phyloP scores from a whole-genome alignment of 768 basidiomycete genomes.

The Lactarius tabidus region DNA sequence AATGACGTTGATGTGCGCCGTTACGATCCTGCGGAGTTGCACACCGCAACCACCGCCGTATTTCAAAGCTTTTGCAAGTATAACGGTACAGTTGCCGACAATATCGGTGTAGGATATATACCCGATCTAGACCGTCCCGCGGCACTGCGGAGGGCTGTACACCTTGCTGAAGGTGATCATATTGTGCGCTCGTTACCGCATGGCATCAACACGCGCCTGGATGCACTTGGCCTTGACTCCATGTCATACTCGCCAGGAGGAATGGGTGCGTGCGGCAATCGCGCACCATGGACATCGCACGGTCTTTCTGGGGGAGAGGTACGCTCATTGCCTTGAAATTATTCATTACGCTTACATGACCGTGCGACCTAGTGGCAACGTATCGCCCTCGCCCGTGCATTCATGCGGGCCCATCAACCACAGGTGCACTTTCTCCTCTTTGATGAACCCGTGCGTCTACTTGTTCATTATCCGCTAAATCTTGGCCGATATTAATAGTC shows the following conservation, averaged over 20 bases:
- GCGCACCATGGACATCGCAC: conserved; percentile 43
- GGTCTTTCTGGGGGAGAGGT: conserved; percentile 86
- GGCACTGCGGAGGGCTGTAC: conserved; percentile 61
- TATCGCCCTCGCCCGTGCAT: conserved; percentile 80
- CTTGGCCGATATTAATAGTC: conserved; percentile 1
- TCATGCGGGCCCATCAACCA: conserved; percentile 75
- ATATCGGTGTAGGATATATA: conserved; percentile 80
- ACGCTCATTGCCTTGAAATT: conserved; percentile 27
- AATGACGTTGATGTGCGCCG: conserved; percentile 67
- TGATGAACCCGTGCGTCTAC: conserved; percentile 69
- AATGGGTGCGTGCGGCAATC: conserved; percentile 37
- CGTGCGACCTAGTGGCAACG: conserved; percentile 67
- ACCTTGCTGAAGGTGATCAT: conserved; percentile 63
- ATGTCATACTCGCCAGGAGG: conserved; percentile 35
- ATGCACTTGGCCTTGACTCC: conserved; percentile 55
- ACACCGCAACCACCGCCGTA: conserved; percentile 70
- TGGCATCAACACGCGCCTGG: conserved; percentile 71
- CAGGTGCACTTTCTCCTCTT: conserved; percentile 77
- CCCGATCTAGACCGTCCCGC: conserved; percentile 53
- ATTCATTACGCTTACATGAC: conserved; percentile 1
- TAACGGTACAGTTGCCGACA: conserved; percentile 71
- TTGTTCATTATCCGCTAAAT: conserved; percentile 1
- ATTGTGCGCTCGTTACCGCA: conserved; percentile 63
- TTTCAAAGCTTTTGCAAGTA: conserved; percentile 87
- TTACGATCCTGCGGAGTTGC: conserved; percentile 65